Evolutionary conservation across 345 rosid species (phyloP).

Genomic region (Lepidium didymum): DNA sequence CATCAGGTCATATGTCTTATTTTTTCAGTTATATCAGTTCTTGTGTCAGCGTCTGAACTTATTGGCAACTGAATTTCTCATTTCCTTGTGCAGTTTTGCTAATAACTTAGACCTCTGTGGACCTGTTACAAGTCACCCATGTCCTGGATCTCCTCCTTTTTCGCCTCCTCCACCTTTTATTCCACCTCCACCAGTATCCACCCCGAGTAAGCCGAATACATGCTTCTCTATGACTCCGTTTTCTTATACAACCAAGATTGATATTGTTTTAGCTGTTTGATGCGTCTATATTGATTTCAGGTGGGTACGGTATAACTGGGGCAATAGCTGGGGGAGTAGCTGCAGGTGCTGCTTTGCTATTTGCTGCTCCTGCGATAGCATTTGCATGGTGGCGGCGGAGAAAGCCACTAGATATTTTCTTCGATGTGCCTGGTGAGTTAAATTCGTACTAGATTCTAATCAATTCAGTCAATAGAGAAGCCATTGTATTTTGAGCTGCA

Average conservation of each 20-base stretch:
- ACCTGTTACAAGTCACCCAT: conserved; percentile 86
- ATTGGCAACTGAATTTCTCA: not conserved
- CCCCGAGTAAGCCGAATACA: conserved; percentile 44
- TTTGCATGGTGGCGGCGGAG: conserved; percentile 98
- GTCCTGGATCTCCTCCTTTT: conserved; percentile 99
- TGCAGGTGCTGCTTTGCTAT: conserved; percentile 93
- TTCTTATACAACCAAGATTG: not conserved
- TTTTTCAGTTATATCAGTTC: not conserved
- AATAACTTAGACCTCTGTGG: conserved; percentile 93
- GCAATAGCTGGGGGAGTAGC: conserved; percentile 99
- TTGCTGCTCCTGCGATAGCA: conserved; percentile 97
- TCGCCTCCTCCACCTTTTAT: conserved; percentile 99
- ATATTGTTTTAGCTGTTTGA: not conserved
- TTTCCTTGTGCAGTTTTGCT: conserved; percentile 69
- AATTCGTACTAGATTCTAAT: not conserved
- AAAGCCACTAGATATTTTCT: conserved; percentile 83
- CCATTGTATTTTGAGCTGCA: not conserved
- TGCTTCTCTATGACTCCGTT: not conserved
- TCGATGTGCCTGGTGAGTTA: conserved; percentile 88
- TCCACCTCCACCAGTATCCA: conserved; percentile 63
- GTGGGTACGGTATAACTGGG: conserved; percentile 74
- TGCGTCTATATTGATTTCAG: conserved; percentile 36
- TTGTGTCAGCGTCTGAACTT: conserved; percentile 6
- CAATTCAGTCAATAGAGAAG: not conserved
- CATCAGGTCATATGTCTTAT: conserved; percentile 53